Base-by-base conservation (phyloP, 495 filamentous ascomycete species). In the Aspergillus bertholletiae region DNA sequence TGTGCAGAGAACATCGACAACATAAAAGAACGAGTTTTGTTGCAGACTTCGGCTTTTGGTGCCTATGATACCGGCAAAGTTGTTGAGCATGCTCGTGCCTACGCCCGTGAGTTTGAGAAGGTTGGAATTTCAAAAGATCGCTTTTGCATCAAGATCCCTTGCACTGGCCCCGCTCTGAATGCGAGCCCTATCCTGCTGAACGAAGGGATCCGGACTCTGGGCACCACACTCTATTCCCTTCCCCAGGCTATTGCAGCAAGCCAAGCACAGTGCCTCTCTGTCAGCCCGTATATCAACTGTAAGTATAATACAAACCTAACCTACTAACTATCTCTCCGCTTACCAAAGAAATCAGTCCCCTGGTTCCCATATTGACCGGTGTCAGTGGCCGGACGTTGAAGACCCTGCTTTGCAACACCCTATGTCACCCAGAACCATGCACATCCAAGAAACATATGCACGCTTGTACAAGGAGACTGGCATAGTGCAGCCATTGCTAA, bases 141-240 rank as follows among this genome's bases (percentile, higher is more conserved):
- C 49, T 67, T 85, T 43, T 83, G 77, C 47, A 79, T 85, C 64
- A 86, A 86, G 57, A 77, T 86, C 45, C 79, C 81, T 2, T 65
- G 73, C 15, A 85, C 81, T 1, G 82, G 80, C 65, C 79, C 83
- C 49, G 84, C 80, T 5, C 58, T 85, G 13, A 75, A 74, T 54
- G 82, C 78, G 17, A 84, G 80, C 60, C 69, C 70, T 8, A 69
- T 69, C 24, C 65, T 87, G 17, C 67, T 79, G 51, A 61, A 58
- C 8, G 55, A 70, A 45, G 78, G 77, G 0, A 79, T 83, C 49
- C 59, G 68, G 12, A 83, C 84, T 0, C 62, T 86, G 5, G 82
- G 78, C 3, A 85, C 84, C 0, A 77, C 79, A 2, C 55, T 85
- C 7, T 85, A 84, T 58, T 76, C 75, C 15, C 59, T 84, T n/a